Evolutionary conservation across 2,329 filamentous ascomycete genomes (phyloP), one percentile per base, ranked within the genome.

Genomic region (Alternaria sp.): DNA sequence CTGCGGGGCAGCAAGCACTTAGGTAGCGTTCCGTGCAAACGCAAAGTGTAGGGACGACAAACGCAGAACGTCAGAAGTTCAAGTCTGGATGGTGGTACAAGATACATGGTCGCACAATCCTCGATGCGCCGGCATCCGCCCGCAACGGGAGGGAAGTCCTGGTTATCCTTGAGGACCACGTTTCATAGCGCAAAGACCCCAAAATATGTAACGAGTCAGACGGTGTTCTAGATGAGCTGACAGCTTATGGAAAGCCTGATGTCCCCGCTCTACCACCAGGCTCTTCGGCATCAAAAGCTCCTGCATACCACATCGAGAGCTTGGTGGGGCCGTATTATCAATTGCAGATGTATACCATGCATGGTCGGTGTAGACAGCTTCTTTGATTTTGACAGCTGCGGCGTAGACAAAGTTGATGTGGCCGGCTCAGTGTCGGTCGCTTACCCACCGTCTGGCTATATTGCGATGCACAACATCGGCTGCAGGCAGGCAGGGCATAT

Each of bases 161-260:
- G 55, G 44, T 22, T 54, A 58, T 53, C 51, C 55, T 54, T 48
- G 57, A 62, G 54, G 51, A 49, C 52, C 42, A 57, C 59, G 61
- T 65, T 65, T 64, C 65, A 66, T 57, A 58, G 63, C 57, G 51
- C 47, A 58, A 59, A 51, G 49, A 49, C 46, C 51, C 57, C 55
- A 54, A 47, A 63, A 63, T 55, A 49, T 51, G 44, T 28, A 57
- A 53, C 68, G 69, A 71, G 68, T 70, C 69, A 70, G 61, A 53
- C 58, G 59, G 53, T 51, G 62, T 67, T 71, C 69, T 70, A 66
- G 69, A 70, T 57, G 59, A 53, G 54, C 52, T 57, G 57, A 60
- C 47, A 51, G 34, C 51, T 61, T 55, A 53, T 59, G 52, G 57
- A 61, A 51, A 32, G 53, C 53, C 43, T 63, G 30, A 52, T 39